Conservation (phyloP, 441 rosid genomes). For the Euphorbia corollata region DNA sequence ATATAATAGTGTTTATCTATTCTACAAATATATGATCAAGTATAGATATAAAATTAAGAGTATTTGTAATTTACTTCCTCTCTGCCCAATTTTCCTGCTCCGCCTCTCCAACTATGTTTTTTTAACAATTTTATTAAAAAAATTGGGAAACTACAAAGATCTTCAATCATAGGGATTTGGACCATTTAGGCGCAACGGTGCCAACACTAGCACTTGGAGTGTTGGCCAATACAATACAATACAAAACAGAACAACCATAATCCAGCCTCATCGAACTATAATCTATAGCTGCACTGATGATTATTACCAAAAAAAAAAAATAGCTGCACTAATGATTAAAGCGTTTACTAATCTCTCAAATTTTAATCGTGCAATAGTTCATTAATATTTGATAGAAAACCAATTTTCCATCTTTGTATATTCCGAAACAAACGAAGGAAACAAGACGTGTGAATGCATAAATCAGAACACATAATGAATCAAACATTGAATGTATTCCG, state of each 20-base stretch:
- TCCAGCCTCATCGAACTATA: neutral
- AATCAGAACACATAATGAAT: too few relatives aligned
- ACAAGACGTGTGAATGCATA: too few relatives aligned
- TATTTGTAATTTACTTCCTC: neutral
- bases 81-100: neutral
- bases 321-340: too few relatives aligned
- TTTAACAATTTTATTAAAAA: neutral
- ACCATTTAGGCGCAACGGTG: conserved; percentile 1
- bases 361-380: neutral
- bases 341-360: neutral
- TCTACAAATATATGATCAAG: neutral
- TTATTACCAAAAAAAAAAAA: too few relatives aligned
- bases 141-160: neutral
- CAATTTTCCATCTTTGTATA: too few relatives aligned
- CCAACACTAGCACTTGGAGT: neutral
- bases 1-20: neutral
- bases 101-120: neutral
- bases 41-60: neutral
- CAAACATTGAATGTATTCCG: too few relatives aligned
- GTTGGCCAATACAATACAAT: neutral
- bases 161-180: conserved; percentile 4
- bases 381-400: neutral
- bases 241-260: neutral
- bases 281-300: neutral
- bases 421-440: too few relatives aligned